These are phyloP conservation scores for Pseudisothecium myosuroides DNA, from an alignment of 225 moss, liverwort and hornwort species.

Conservation along the genomic window DNA sequence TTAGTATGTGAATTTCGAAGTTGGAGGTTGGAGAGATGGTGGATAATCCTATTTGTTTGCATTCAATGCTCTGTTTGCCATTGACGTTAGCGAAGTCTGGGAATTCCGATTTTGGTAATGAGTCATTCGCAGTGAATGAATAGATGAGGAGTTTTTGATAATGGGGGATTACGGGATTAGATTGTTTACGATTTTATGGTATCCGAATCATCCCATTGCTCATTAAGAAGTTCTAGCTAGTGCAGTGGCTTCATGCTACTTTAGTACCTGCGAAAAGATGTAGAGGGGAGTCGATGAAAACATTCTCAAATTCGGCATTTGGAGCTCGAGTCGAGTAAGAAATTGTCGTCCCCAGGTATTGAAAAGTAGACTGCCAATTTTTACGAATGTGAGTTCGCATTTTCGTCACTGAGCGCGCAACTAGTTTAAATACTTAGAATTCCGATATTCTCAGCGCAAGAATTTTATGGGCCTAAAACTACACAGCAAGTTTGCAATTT, in stretches of 20 bases:
- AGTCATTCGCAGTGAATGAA: not conserved
- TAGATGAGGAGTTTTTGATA: not conserved
- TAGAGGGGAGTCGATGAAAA: not conserved
- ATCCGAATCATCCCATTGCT: not conserved
- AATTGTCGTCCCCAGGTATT: not conserved
- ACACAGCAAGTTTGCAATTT: not conserved
- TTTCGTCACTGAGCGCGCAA: too few relatives aligned
- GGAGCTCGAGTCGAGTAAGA: not conserved
- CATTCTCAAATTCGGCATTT: not conserved
- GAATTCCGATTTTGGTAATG: not conserved
- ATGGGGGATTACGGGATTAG: not conserved
- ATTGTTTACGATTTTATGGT: not conserved
- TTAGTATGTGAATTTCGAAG: not conserved
- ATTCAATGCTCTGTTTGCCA: not conserved
- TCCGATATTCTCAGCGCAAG: not conserved
- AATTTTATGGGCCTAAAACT: not conserved
- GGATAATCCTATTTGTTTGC: not conserved
- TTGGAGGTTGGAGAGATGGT: not conserved
- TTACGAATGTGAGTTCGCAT: not conserved
- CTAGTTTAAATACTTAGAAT: not conserved
- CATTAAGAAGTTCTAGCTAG: not conserved
- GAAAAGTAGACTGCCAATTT: not conserved
- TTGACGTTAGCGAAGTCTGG: not conserved
- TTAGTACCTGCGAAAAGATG: not conserved
- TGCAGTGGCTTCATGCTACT: not conserved